phyloP scores from a whole-genome alignment of 805 yeast species.

The Lipomyces spencermartinsiae region DNA sequence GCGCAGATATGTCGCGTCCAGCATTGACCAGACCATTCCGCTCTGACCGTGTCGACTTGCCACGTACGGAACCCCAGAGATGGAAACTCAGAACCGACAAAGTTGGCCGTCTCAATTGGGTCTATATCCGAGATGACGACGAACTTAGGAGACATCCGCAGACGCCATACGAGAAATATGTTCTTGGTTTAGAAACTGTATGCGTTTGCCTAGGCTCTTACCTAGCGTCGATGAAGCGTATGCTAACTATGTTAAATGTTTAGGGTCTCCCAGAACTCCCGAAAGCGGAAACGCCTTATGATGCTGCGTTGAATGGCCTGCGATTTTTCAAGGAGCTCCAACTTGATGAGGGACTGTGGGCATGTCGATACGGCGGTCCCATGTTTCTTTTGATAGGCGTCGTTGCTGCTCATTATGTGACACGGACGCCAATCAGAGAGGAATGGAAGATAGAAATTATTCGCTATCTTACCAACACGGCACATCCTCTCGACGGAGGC shows the following conservation, averaged over 20 bases:
- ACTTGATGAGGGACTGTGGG: slow-evolving; percentile 79
- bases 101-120: slow-evolving; percentile 72
- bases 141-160: slow-evolving; percentile 50
- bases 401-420: slow-evolving; percentile 73
- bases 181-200: slow-evolving; percentile 51
- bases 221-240: not conserved
- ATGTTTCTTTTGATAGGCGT: slow-evolving; percentile 96
- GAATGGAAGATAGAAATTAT: slow-evolving; percentile 71
- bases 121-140: slow-evolving; percentile 53
- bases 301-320: slow-evolving; percentile 77
- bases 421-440: slow-evolving; percentile 70
- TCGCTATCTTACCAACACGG: slow-evolving; percentile 84
- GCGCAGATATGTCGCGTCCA: slow-evolving; percentile 26
- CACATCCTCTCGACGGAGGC: slow-evolving; percentile 99
- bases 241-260: not conserved
- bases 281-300: slow-evolving; percentile 52
- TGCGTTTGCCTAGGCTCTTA: not conserved
- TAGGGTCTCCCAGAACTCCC: slow-evolving; percentile 48
- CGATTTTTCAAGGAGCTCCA: slow-evolving; percentile 73
- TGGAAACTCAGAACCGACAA: slow-evolving; percentile 80
- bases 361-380: slow-evolving; percentile 95
- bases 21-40: slow-evolving; percentile 15
- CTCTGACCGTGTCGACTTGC: slow-evolving; percentile 74
- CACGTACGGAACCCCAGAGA: slow-evolving; percentile 66
- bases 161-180: slow-evolving; percentile 61